Base-by-base conservation (phyloP, 2,329 filamentous ascomycete species). In the Pseudopyricularia javanii region DNA sequence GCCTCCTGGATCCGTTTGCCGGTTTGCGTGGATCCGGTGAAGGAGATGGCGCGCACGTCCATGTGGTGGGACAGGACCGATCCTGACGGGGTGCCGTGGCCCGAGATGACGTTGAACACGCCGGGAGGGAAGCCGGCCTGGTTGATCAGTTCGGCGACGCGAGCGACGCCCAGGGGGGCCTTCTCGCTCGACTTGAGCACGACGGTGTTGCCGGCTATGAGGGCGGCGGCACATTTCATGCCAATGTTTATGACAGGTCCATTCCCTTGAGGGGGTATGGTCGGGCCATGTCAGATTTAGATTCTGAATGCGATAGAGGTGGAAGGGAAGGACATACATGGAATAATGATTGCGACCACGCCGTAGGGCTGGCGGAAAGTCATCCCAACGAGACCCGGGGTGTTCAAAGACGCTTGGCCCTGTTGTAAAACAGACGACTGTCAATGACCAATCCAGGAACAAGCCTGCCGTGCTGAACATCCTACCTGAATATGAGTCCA, bases 51-150 rank as follows among this genome's bases (percentile, higher is more conserved):
- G 69, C 82, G 78, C 57, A 83, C 68, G 43, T 60, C 58, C 56
- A 57, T 58, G 54, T 61, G 60, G 4, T 55, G 49, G 8, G 60
- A 32, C 15, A 61, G 54, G 4, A 54, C 35, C 22, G 57, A 55
- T 30, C 60, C 60, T 26, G 54, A 57, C 33, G 56, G 54, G 49
- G 43, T 32, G 49, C 83, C 83, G 57, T 80, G 73, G 4, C 83
- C 83, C 54, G 83, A 84, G 50, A 86, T 59, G 53, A 87, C 74
- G 64, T 86, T 86, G 58, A 86, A 68, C 14, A 87, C 83, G 51
- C 83, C 83, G 2, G 82, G 76, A 11, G 83, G 83, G 63, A 86
- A 86, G 1, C 83, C 83, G 34, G 82, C 82, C 60, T 86, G 74
- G 57, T 79, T 78, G 58, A 86, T 73, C 24, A 86, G 68, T 26